Base-by-base conservation (phyloP, 106 monocot genomes). In the Phalaenopsis aphrodite region DNA sequence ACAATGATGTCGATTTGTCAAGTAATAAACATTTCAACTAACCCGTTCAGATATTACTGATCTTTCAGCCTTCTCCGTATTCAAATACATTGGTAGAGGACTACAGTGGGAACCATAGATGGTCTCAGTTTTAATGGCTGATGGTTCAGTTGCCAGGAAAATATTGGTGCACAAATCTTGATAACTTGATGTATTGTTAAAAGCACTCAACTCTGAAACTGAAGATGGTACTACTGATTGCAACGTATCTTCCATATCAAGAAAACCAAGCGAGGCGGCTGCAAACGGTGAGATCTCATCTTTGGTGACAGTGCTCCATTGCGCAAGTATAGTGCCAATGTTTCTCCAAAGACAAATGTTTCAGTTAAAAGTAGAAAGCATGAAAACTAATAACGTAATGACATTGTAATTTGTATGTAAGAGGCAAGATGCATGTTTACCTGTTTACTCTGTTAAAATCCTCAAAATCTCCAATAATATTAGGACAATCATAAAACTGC, bases 391-490 rank as follows among this genome's bases (percentile, higher is more conserved):
- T 65, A 76, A 76, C 42, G 16, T 30, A 56, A 58, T 71, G 67
- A 47, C 12, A 81, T 21, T 45, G 49, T 3, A 56, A 10, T 36
- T 61, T 67, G 47, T 18, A 72, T 16, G 57, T 75, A 45, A 3
- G 17, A 58, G 8, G 2, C 0, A 56, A 56, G 46, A 38, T 17
- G 18, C 56, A 56, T 5, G 58, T 8, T 57, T 87, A 90, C 90
- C 90, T 90, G 81, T 85, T 84, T n/a, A 88, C 64, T 75, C 38
- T 72, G 21, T 88, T 88, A 77, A 91, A 77, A 77, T 91, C 84
- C 69, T 91, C 91, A 77, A 88, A 85, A 72, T 85, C 80, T 55
- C 81, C 85, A 66, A 88, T 79, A 80, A 82, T 81, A 30, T 30
- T 30, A 82, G 82, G 87, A 83, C 85, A 88, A 49, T 87, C 86